A percentile compares a stretch with the other conserved stretches of the same genome.
phyloP scores from a whole-genome alignment of 1,284 basidiomycete genomes.

The Prillingera fragicola region DNA sequence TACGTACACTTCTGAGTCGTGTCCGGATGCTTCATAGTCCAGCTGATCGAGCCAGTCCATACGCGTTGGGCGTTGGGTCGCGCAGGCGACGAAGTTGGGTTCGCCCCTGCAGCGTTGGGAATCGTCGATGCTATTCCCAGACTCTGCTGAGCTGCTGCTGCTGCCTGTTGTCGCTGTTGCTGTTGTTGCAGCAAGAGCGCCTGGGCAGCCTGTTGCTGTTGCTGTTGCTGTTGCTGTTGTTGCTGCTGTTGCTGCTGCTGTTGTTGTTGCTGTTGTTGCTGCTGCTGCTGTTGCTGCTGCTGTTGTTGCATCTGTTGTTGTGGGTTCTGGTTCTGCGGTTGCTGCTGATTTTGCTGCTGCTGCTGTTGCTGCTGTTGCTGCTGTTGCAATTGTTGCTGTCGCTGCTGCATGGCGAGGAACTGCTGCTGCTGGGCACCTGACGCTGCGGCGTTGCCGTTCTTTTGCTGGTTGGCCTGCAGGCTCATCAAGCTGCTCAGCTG shows the following conservation, averaged over 20 bases:
- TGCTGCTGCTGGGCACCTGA: conserved; percentile 12
- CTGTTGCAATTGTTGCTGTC: conserved; percentile 6
- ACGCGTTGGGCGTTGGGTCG: background rate
- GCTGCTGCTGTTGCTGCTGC: background rate
- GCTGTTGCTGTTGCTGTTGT: conserved; percentile 8
- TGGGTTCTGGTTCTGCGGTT: conserved; percentile 6
- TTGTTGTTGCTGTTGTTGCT: conserved; percentile 9
- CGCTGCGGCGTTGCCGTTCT: conserved; percentile 3
- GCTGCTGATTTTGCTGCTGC: conserved; percentile 5
- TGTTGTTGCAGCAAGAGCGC: conserved; percentile 1
- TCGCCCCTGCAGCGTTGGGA: background rate
- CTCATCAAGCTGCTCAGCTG: conserved; percentile 14
- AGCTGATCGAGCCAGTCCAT: conserved; percentile 17
- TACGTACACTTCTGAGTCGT: conserved; percentile 8
- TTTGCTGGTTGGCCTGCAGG: conserved; percentile 8
- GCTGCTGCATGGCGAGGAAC: conserved; percentile 12
- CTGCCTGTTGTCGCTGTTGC: no score
- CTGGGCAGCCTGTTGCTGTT: conserved; percentile 5
- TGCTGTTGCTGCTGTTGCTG: conserved; percentile 1
- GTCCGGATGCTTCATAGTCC: conserved; percentile 10
- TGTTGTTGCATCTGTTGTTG: conserved; percentile 2
- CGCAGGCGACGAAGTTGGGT: background rate
- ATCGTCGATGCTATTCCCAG: no score
- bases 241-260: conserved; percentile 4
- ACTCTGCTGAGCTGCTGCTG: background rate